Base-by-base conservation (phyloP, 176 grass and related monocot genomes). In the Eleusine indica region DNA sequence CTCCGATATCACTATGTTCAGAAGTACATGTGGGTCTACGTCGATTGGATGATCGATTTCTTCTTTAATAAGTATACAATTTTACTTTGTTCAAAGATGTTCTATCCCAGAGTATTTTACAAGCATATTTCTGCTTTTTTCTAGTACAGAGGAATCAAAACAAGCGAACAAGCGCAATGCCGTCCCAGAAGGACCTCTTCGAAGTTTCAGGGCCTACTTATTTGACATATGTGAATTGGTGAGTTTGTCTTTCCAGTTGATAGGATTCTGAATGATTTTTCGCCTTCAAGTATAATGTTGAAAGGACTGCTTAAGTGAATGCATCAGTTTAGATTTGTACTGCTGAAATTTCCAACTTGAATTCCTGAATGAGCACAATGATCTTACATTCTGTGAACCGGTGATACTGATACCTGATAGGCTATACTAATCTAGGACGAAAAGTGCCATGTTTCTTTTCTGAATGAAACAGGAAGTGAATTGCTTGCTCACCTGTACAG, bases 191-290 rank as follows among this genome's bases (percentile, higher is more conserved):
- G 76, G 88, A 95, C 60, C 35, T 88, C 44, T 92, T 95, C 63
- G 85, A 86, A 62, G 75, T 78, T 61, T 89, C 93, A 74, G 93
- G 90, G 0, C 93, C 93, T 75, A 77, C 63, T 25, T 57, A 89
- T 79, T 74, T 95, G 41, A 86, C 83, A 54, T 76, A 73, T 22
- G 66, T 96, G 67, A 86, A 92, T 19, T 95, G 90, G 93, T 92
- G 85, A 79, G 67, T n/a, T 82, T 79, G 13, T 9, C 2, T 61
- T 51, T 71, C 22, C 53, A 4, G 76, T 32, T 79, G 53, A 73
- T 10, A 51, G 18, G 17, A 2, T 30, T 41, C 43, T 7, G 10
- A 39, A 48, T 66, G 51, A 52, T 14, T 14, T 53, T 25, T 58
- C 2, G 35, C 17, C 8, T 56, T 41, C 4, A 65, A 5, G 37